These are phyloP conservation scores for Plasmodium gallinaceum DNA, from an alignment of 169 alveolate genomes.

Conservation along the genomic window DNA sequence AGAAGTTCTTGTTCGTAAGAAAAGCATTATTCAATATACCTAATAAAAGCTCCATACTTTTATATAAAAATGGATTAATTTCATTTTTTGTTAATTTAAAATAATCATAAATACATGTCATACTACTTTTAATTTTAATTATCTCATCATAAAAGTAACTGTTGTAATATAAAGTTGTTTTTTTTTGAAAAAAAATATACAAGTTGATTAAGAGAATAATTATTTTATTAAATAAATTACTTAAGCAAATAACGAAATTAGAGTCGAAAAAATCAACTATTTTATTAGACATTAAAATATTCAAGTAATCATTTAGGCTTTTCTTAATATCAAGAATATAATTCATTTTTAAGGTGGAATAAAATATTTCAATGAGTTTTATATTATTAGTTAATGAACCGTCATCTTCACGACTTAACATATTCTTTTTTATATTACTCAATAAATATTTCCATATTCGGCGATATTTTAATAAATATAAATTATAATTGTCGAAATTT, in stretches of 20 bases:
- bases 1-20: constrained; percentile 46
- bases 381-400: neutral
- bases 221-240: constrained; percentile 63
- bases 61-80: constrained; percentile 63
- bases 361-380: neutral
- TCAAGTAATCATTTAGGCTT: constrained; percentile 46
- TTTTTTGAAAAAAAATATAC: constrained; percentile 55
- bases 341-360: constrained; percentile 22
- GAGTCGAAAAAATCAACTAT: constrained; percentile 70
- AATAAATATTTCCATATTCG: constrained; percentile 30
- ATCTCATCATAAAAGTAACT: constrained; percentile 76
- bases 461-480: constrained; percentile 17
- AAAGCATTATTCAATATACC: constrained; percentile 21
- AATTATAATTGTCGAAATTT: constrained; percentile 3
- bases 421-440: constrained; percentile 10
- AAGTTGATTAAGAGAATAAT: constrained; percentile 59
- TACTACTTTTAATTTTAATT: constrained; percentile 23
- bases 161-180: constrained; percentile 28
- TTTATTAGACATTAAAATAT: constrained; percentile 20
- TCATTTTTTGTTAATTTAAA: constrained; percentile 57
- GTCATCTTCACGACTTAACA: neutral
- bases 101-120: constrained; percentile 9
- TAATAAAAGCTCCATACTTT: constrained; percentile 54
- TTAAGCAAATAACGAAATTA: constrained; percentile 63
- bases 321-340: constrained; percentile 33